Percentiles rank a stretch among this genome's conserved stretches.
phyloP scores from a whole-genome alignment of 306 rosid species.

The Geum urbanum region DNA sequence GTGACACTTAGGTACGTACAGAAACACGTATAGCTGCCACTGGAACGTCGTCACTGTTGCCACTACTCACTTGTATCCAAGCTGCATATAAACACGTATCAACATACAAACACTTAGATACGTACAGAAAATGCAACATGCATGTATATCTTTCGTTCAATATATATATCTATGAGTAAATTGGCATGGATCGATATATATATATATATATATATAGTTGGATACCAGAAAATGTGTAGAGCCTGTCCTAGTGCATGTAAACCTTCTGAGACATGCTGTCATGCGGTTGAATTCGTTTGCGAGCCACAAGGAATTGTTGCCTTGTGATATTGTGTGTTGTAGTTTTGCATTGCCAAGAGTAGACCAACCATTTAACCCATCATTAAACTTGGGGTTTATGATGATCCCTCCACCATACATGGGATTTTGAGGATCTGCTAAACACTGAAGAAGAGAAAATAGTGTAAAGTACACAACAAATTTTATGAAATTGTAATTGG shows the following conservation, averaged over 20 bases:
- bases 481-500: background rate
- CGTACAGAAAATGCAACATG: no score
- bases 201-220: no score
- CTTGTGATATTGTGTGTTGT: constrained; percentile 30
- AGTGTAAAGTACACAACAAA: no score
- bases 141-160: no score
- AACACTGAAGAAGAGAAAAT: constrained; percentile 41
- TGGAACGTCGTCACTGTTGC: background rate
- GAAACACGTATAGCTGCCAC: constrained; percentile 42
- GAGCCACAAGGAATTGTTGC: constrained; percentile 66
- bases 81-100: constrained; percentile 19
- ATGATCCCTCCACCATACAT: constrained; percentile 76
- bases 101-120: background rate
- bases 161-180: background rate
- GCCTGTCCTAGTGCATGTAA: constrained; percentile 26
- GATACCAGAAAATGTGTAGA: constrained; percentile 66
- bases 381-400: constrained; percentile 54
- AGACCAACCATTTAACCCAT: constrained; percentile 63
- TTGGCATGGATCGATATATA: no score
- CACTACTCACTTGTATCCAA: constrained; percentile 54
- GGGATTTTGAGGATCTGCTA: constrained; percentile 43
- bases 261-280: constrained; percentile 56
- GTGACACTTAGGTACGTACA: no score
- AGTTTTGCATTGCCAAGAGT: constrained; percentile 43
- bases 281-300: constrained; percentile 34